A percentile compares a stretch with the other conserved stretches of the same genome.
Evolutionary conservation across 208 protist genomes (phyloP).

Genomic region (Wallacemonas sp.): DNA sequence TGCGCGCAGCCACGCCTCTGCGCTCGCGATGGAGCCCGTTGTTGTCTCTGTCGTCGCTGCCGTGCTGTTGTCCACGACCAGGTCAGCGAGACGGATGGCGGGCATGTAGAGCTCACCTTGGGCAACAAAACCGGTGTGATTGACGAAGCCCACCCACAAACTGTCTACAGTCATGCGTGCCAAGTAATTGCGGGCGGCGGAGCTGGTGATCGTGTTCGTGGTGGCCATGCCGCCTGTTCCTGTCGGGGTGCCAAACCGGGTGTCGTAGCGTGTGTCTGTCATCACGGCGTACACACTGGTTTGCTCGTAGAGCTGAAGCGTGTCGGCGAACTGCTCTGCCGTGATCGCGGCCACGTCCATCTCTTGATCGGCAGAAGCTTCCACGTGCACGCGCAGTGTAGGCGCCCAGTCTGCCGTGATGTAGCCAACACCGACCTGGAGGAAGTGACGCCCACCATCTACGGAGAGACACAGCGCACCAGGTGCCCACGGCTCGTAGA

Average conservation of each 20-base stretch:
- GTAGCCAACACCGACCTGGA: constrained; percentile 61
- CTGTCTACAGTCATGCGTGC: constrained; percentile 46
- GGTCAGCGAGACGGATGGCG: constrained; percentile 16
- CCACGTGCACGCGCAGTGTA: constrained; percentile 44
- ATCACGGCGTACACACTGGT: constrained; percentile 40
- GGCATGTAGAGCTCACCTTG: constrained; percentile 60
- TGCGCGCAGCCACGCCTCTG: background rate
- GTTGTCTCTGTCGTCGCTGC: background rate
- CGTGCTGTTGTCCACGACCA: background rate
- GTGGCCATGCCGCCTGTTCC: background rate
- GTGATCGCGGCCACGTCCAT: constrained; percentile 14
- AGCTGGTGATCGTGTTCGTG: background rate
- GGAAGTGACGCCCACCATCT: constrained; percentile 59
- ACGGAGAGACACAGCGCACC: constrained; percentile 69
- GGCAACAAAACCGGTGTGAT: constrained; percentile 37
- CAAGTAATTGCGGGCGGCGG: constrained; percentile 24
- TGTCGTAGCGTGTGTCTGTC: constrained; percentile 52
- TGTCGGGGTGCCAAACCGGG: constrained; percentile 19
- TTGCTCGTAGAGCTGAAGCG: constrained; percentile 42
- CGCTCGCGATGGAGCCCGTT: no score
- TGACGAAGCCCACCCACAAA: constrained; percentile 69
- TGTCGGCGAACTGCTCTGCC: constrained; percentile 1
- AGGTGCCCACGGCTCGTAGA: constrained; percentile 39
- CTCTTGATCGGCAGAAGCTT: constrained; percentile 22
- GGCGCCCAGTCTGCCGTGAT: constrained; percentile 60